phyloP scores from a whole-genome alignment of 805 yeast genomes.

The Hanseniaspora clermontiae region DNA sequence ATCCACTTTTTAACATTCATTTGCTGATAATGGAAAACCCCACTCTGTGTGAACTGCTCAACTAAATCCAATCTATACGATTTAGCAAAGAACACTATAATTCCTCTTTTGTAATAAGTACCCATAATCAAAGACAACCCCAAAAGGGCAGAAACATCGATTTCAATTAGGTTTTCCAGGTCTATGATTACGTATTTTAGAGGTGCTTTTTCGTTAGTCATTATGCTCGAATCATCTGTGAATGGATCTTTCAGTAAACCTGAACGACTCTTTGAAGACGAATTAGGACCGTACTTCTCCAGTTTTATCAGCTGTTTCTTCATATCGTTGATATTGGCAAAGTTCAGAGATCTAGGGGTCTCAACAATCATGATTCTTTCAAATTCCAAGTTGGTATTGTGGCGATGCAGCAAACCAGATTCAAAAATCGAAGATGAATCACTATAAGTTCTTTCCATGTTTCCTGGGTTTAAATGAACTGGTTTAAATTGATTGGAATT shows the following conservation, averaged over 20 bases:
- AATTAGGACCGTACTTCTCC: constrained; percentile 14
- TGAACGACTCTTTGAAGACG: constrained; percentile 7
- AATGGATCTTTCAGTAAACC: background rate
- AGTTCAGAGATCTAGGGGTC: constrained; percentile 11
- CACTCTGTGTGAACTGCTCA: constrained; percentile 12
- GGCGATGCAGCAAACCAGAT: background rate
- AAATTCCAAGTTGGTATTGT: constrained; percentile 9
- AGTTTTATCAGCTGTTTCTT: constrained; percentile 11
- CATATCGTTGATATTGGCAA: constrained; percentile 13
- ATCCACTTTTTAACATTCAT: constrained; percentile 5
- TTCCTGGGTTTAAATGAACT: background rate
- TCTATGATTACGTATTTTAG: constrained; percentile 12
- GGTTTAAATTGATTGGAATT: constrained; percentile 15
- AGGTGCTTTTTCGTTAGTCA: constrained; percentile 2
- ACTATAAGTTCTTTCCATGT: constrained; percentile 3
- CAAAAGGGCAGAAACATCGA: constrained; percentile 13
- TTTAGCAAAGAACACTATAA: constrained; percentile 13
- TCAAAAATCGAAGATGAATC: constrained; percentile 2
- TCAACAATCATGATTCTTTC: constrained; percentile 15
- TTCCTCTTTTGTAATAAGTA: constrained; percentile 10
- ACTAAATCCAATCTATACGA: constrained; percentile 4
- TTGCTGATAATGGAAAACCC: constrained; percentile 6
- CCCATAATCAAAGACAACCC: constrained; percentile 3
- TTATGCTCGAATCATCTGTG: background rate
- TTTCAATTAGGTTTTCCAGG: constrained; percentile 8